These are phyloP conservation scores for Rhizoctonia solani DNA, from an alignment of 1,284 basidiomycete genomes.

Conservation along the genomic window DNA sequence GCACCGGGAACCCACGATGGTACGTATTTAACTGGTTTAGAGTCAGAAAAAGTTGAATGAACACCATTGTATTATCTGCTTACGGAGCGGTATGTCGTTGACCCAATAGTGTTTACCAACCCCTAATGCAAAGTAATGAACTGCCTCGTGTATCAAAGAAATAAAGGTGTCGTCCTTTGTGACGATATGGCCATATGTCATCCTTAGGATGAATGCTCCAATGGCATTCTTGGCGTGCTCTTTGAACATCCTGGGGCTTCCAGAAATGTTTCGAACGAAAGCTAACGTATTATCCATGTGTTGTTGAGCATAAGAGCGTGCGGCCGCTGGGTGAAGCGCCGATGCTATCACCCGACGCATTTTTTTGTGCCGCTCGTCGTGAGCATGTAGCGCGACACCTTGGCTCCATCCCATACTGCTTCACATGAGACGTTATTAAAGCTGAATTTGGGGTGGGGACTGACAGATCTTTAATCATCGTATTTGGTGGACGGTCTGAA, in stretches of 20 bases:
- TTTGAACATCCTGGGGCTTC: no score
- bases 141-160: background rate
- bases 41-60: background rate
- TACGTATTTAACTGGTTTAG: background rate
- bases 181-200: conserved; percentile 5
- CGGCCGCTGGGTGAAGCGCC: conserved; percentile 8
- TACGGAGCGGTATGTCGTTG: conserved; percentile 9
- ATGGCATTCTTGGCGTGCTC: background rate
- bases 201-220: conserved; percentile 5
- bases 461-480: conserved; percentile 8
- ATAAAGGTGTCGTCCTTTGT: background rate
- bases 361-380: conserved; percentile 17
- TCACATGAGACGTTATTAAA: background rate
- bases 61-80: background rate
- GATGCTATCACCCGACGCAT: conserved; percentile 8
- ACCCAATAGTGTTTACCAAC: background rate
- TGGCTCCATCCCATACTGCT: background rate
- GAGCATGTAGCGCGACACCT: background rate
- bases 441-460: background rate
- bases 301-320: conserved; percentile 1
- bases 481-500: conserved; percentile 9
- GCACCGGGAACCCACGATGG: conserved; percentile 10
- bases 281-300: background rate
- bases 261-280: background rate
- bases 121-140: background rate